Base-by-base conservation (phyloP, 2,329 filamentous ascomycete species). In the Xylaria multiplex region DNA sequence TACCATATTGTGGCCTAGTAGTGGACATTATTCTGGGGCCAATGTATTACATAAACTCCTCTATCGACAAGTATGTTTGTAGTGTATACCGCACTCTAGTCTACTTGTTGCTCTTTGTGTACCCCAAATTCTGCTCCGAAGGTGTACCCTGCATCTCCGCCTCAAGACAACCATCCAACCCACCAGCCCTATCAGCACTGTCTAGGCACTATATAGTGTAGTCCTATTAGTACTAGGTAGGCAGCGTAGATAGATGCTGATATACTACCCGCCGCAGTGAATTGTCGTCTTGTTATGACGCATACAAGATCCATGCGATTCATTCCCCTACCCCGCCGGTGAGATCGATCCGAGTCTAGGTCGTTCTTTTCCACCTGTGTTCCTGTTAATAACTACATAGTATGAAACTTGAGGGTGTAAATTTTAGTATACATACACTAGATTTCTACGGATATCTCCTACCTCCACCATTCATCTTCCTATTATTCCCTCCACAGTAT, bases 271-370 rank as follows among this genome's bases (percentile, higher is more conserved):
- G 19, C 19, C 19, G 19, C 19, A 19, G 19, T 19, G 35, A 27
- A 27, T 27, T n/a, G 27, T 30, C 46, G 59, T 48, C 42, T 62
- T 30, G n/a, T 19, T 30, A 30, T 62, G 53, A 57, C 52, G 52
- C 42, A 27, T 42, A 22, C 2, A 43, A 14, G 37, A 40, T 16
- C 37, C 53, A 42, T 45, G 46, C 30, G 45, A 67, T 59, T 55
- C 57, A 61, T 59, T 56, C 46, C 7, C 30, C 11, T 19, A 7
- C 53, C 30, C 56, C 40, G 32, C 48, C 22, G n/a, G 40, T 57
- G 5, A 49, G 55, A 69, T 67, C 57, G 43, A 65, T 65, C 54
- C 8, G n/a, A 50, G 46, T 63, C 67, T 67, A 59, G 55, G 60
- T 62, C 22, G 35, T 50, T 37, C 62, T 14, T 43, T 56, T 61